These are phyloP conservation scores for Aspergillus awamori DNA, from an alignment of 2,329 filamentous ascomycete species.

Conservation along the genomic window DNA sequence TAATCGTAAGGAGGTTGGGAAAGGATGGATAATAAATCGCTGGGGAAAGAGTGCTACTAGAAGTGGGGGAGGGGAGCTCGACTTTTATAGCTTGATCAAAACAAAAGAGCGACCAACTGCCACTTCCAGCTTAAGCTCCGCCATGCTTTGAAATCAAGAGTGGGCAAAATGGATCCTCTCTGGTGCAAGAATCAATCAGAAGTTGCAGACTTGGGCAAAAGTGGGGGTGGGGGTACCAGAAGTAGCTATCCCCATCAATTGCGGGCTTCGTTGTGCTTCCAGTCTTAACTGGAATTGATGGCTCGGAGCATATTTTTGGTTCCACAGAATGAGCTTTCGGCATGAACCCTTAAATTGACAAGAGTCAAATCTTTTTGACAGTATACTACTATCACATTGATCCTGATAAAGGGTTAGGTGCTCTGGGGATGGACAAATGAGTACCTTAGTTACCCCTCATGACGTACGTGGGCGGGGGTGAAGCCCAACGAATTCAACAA, in stretches of 20 bases:
- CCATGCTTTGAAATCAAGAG: constrained; percentile 34
- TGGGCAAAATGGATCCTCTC: constrained; percentile 9
- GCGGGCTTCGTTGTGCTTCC: background rate
- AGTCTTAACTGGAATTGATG: background rate
- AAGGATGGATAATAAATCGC: background rate
- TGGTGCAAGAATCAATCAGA: background rate
- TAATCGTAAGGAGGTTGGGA: background rate
- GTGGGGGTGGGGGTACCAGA: constrained; percentile 13
- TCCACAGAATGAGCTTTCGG: background rate
- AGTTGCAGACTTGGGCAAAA: constrained; percentile 9
- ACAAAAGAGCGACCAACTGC: background rate
- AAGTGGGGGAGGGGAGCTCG: background rate
- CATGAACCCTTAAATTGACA: background rate
- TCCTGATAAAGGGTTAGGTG: too few species aligned
- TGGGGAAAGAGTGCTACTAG: background rate
- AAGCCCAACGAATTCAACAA: background rate
- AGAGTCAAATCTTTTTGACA: background rate
- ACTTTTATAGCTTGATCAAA: constrained; percentile 6
- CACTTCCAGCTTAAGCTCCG: constrained; percentile 9
- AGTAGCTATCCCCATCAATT: background rate
- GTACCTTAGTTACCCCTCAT: background rate
- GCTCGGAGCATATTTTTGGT: background rate
- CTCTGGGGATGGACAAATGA: too few species aligned
- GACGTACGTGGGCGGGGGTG: background rate
- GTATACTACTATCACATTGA: too few species aligned